Conservation (phyloP, 352 stramenopile species). For the Peronospora destructor region DNA sequence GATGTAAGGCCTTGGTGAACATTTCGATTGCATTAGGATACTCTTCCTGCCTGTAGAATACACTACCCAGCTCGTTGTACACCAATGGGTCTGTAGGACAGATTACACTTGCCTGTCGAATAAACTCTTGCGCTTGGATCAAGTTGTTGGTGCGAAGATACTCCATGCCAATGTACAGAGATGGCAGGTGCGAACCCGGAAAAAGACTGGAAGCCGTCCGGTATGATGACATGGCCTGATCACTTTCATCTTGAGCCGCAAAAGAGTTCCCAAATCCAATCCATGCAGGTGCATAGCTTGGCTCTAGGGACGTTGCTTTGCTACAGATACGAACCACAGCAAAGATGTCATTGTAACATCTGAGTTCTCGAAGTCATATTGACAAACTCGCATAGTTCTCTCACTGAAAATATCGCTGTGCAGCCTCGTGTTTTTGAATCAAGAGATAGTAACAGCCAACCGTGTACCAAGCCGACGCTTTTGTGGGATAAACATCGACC, state of each 20-base stretch:
- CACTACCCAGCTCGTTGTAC: slow-evolving; percentile 94
- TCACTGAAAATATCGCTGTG: slow-evolving; percentile 94
- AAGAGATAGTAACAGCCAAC: slow-evolving; percentile 95
- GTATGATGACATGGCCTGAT: slow-evolving; percentile 96
- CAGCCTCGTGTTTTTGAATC: slow-evolving; percentile 90
- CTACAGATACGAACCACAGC: slow-evolving; percentile 24
- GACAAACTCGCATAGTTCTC: slow-evolving; percentile 5
- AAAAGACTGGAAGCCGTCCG: slow-evolving; percentile 91
- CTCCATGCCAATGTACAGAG: slow-evolving; percentile 97
- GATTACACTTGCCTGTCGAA: slow-evolving; percentile 80
- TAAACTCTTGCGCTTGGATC: slow-evolving; percentile 91
- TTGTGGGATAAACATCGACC: slow-evolving; percentile 91
- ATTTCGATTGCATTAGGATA: slow-evolving; percentile 83
- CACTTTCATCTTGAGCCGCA: slow-evolving; percentile 94
- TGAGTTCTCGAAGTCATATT: neutral
- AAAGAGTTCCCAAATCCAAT: slow-evolving; percentile 96
- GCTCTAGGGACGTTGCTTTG: slow-evolving; percentile 88
- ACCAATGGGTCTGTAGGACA: slow-evolving; percentile 89
- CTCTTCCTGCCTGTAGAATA: slow-evolving; percentile 87
- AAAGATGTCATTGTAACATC: neutral
- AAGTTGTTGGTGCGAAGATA: slow-evolving; percentile 96
- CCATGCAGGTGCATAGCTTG: slow-evolving; percentile 92
- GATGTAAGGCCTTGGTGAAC: slow-evolving; percentile 82
- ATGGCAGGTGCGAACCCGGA: slow-evolving; percentile 88
- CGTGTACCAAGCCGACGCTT: slow-evolving; percentile 91